These are phyloP conservation scores for Pelagophyceae sp. DNA, from an alignment of 352 stramenopile species.

Conservation along the genomic window DNA sequence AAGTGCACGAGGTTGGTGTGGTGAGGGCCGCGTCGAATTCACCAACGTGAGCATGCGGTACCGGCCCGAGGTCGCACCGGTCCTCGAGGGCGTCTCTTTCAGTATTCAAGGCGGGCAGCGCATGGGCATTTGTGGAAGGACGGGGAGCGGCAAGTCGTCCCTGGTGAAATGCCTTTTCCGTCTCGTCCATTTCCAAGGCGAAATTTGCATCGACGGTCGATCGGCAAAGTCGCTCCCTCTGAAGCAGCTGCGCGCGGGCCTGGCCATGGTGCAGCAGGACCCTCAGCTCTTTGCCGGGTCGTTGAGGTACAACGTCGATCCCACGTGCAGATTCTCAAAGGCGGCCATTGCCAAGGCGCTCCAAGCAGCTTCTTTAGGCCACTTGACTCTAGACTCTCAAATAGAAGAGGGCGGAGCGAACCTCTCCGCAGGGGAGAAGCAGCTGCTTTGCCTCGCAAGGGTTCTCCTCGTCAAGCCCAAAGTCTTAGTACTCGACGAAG, in stretches of 20 bases:
- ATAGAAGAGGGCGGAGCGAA: constrained; percentile 60
- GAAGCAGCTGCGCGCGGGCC: constrained; percentile 57
- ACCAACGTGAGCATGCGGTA: constrained; percentile 76
- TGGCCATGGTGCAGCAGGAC: constrained; percentile 83
- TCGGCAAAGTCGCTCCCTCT: constrained; percentile 69
- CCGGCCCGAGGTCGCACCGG: constrained; percentile 47
- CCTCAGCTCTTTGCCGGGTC: constrained; percentile 74
- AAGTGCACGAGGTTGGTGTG: constrained; percentile 74
- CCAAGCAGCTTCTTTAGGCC: constrained; percentile 34
- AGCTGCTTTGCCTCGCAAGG: constrained; percentile 60
- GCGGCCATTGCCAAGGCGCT: constrained; percentile 50
- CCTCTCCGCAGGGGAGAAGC: constrained; percentile 54
- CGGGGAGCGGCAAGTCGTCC: constrained; percentile 64
- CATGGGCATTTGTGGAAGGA: constrained; percentile 73
- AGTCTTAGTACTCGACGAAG: constrained; percentile 82
- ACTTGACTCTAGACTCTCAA: constrained; percentile 40
- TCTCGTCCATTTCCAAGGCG: constrained; percentile 69
- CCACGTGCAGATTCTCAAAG: constrained; percentile 37
- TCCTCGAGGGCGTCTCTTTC: constrained; percentile 44
- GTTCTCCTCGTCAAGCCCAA: constrained; percentile 71
- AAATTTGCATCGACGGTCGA: constrained; percentile 79
- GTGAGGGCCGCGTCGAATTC: constrained; percentile 68
- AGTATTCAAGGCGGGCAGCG: constrained; percentile 59
- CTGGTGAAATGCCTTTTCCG: constrained; percentile 79
- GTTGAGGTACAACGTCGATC: constrained; percentile 70